Evolutionary conservation across 2,329 filamentous ascomycete species (phyloP), one percentile per base, ranked within the genome.

Genomic region (Ophiostoma populinum): DNA sequence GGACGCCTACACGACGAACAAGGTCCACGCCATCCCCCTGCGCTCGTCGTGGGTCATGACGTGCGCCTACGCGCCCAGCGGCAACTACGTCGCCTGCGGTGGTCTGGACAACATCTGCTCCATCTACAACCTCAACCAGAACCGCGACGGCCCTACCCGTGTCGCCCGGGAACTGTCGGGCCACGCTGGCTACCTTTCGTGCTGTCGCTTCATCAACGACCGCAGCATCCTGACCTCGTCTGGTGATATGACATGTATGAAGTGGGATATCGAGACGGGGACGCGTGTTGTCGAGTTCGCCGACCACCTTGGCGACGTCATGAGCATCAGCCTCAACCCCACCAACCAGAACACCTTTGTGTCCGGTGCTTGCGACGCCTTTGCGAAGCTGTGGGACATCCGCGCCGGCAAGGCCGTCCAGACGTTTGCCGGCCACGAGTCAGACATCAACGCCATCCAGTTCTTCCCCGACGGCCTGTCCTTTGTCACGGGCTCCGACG

Each of bases 11-110:
- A 95, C 87, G 45, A 95, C 90, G 43, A 95, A 98, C 69, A 98
- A 98, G 60, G 90, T 98, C 42, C 90, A 98, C 60, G 90, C 90
- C 56, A 95, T 98, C 49, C 90, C 90, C 22, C 69, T 98, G 40
- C 77, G 90, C 45, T 95, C 90, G 11, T 98, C 90, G 11, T 98
- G 90, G 90, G 90, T 98, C 59, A 98, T 98, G 90, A 98, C 90
- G 46, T 98, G 90, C 70, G 90, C 90, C 53, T 98, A 98, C 57
- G 87, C 90, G 42, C 90, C 90, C 10, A 93, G 85, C 53, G 90
- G 90, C 38, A 98, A 98, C 64, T 98, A 87, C 55, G 90, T 98
- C 40, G 90, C 90, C 38, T 98, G 90, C 55, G 90, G 90, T 70
- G 90, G 90, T 65, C 72, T 95, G 44, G 90, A 98, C 62, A 98